Evolutionary conservation across 2,329 filamentous ascomycete genomes (phyloP).

Genomic region (Kalmusia sp.): DNA sequence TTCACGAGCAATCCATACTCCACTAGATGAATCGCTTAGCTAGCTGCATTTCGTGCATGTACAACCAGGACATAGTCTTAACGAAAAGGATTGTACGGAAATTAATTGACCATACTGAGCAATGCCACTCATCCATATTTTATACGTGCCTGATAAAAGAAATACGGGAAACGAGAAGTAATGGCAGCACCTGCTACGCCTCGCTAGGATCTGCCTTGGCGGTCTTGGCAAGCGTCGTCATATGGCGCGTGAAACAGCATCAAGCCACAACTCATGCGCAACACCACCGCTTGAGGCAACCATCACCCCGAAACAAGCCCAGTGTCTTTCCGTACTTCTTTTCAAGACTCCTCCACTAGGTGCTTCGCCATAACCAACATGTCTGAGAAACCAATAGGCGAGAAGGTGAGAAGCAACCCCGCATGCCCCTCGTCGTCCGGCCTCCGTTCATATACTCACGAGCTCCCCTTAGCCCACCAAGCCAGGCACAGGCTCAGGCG

Average conservation of each 20-base stretch:
- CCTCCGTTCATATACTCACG: conserved; percentile 18
- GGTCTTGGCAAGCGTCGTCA: conserved; percentile 9
- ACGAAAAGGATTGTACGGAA: neutral
- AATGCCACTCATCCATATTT: too few species aligned
- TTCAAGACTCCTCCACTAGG: neutral
- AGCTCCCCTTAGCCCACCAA: conserved; percentile 44
- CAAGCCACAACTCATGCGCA: conserved; percentile 14
- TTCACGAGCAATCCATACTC: neutral
- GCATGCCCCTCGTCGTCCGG: conserved; percentile 31
- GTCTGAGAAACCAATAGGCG: conserved; percentile 36
- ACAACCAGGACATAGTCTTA: neutral
- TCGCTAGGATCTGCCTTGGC: neutral
- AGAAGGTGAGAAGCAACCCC: conserved; percentile 30
- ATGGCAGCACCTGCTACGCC: conserved; percentile 1
- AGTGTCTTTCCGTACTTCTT: neutral
- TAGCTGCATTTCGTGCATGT: neutral
- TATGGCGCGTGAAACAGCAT: neutral
- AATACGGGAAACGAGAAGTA: too few species aligned
- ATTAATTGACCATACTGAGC: too few species aligned
- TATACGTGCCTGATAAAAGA: too few species aligned
- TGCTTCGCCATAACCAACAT: conserved; percentile 8
- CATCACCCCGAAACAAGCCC: neutral
- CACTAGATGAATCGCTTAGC: neutral
- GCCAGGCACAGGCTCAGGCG: conserved; percentile 37
- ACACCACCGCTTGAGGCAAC: conserved; percentile 6